Evolutionary conservation across 441 rosid species (phyloP).

Genomic region (Flueggea neowawraea): DNA sequence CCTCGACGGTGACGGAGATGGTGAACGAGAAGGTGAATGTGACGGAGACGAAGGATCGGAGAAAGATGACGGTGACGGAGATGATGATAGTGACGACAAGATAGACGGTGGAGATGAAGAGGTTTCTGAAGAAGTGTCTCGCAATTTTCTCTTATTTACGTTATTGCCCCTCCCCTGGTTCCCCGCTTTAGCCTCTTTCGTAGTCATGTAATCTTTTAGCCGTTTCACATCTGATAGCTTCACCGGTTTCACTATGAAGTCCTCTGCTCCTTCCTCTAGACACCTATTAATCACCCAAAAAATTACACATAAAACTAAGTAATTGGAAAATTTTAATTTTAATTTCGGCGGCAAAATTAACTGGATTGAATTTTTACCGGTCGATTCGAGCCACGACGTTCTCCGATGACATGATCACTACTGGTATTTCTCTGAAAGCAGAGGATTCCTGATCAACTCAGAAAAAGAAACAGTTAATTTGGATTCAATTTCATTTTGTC

Average conservation of each 20-base stretch:
- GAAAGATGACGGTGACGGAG: slow-evolving; percentile 19
- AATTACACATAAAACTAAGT: neutral
- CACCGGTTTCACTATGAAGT: slow-evolving; percentile 87
- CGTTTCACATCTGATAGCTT: slow-evolving; percentile 85
- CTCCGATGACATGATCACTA: slow-evolving; percentile 94
- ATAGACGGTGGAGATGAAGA: slow-evolving; percentile 28
- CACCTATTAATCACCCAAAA: slow-evolving; percentile 39
- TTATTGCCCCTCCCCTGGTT: slow-evolving; percentile 10
- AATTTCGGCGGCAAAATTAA: neutral
- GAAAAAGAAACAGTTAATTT: neutral
- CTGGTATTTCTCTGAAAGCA: slow-evolving; percentile 71
- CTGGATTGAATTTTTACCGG: slow-evolving; percentile 38
- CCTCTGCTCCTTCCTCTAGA: slow-evolving; percentile 99
- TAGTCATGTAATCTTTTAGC: slow-evolving; percentile 42
- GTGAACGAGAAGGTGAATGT: slow-evolving; percentile 19
- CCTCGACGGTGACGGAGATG: slow-evolving; percentile 26
- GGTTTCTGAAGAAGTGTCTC: slow-evolving; percentile 32
- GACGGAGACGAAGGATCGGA: slow-evolving; percentile 13
- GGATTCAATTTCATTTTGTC: neutral
- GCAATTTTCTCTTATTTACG: slow-evolving; percentile 49
- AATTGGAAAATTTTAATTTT: neutral
- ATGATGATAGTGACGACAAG: slow-evolving; percentile 12
- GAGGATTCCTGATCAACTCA: slow-evolving; percentile 60
- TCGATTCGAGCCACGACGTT: slow-evolving; percentile 75
- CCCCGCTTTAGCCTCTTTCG: slow-evolving; percentile 32